Percentiles rank a stretch among this genome's conserved stretches.
These are phyloP conservation scores for Lodderomyces parapsilosis DNA, from an alignment of 1,139 yeast species.

Conservation along the genomic window DNA sequence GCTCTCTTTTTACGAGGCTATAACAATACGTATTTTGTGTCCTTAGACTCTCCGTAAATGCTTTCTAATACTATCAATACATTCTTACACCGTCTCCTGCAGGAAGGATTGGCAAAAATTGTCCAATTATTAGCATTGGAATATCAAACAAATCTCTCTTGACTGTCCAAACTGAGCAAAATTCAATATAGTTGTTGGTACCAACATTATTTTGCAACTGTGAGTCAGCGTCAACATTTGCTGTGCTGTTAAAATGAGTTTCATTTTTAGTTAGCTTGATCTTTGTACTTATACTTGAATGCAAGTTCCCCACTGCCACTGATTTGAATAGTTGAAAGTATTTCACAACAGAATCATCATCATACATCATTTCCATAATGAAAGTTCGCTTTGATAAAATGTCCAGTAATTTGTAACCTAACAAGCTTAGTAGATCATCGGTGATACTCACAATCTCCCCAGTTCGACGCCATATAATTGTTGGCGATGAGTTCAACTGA, in stretches of 20 bases:
- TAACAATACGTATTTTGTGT: not conserved
- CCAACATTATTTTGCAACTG: slow-evolving; percentile 8
- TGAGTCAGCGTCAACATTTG: not conserved
- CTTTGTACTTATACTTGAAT: slow-evolving; percentile 26
- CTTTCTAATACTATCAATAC: slow-evolving; percentile 26
- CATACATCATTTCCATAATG: slow-evolving; percentile 50
- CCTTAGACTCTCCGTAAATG: not conserved
- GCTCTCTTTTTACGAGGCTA: not conserved
- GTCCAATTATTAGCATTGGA: slow-evolving; percentile 58
- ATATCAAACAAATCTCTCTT: slow-evolving; percentile 88
- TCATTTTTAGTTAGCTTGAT: slow-evolving; percentile 12
- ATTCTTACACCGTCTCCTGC: slow-evolving; percentile 38
- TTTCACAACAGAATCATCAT: slow-evolving; percentile 45
- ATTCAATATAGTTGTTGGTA: slow-evolving; percentile 37
- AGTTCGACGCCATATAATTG: slow-evolving; percentile 75
- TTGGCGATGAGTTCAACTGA: slow-evolving; percentile 61
- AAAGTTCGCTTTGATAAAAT: slow-evolving; percentile 52
- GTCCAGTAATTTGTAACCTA: slow-evolving; percentile 53
- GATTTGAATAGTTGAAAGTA: slow-evolving; percentile 47
- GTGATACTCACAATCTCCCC: slow-evolving; percentile 75
- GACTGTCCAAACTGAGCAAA: slow-evolving; percentile 63
- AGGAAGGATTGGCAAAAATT: slow-evolving; percentile 47
- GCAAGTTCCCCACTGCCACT: slow-evolving; percentile 50
- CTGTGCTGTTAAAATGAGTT: not conserved
- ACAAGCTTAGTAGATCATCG: slow-evolving; percentile 61